Conservation (phyloP, 169 alveolate species). For the Eimeria praecox region DNA sequence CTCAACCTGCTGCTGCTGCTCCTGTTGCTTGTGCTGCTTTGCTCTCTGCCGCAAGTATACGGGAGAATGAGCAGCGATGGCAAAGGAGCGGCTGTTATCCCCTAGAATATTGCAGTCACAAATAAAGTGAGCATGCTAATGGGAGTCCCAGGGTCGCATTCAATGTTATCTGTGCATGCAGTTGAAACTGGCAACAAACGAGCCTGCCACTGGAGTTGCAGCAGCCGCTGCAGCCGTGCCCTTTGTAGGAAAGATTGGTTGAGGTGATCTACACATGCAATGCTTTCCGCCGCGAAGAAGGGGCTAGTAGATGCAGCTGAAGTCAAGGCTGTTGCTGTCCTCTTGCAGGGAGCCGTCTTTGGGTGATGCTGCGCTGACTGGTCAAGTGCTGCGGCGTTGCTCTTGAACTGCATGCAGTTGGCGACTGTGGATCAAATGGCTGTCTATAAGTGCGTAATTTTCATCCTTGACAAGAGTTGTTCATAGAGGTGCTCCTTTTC, state of each 20-base stretch:
- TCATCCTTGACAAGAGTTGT: not conserved
- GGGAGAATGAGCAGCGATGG: not conserved
- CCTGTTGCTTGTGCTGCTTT: not conserved
- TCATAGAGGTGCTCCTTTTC: not conserved
- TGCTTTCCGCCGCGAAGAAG: not conserved
- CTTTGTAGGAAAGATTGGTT: not conserved
- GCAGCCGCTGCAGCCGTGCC: not conserved
- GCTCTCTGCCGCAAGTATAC: not conserved
- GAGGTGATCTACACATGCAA: not conserved
- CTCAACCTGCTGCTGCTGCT: not conserved
- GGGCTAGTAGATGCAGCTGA: not conserved
- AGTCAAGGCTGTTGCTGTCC: not conserved
- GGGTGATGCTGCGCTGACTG: not conserved
- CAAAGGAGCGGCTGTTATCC: not conserved
- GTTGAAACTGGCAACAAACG: not conserved
- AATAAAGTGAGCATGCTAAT: not conserved
- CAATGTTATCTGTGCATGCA: not conserved
- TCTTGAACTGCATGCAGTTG: constrained; percentile 6
- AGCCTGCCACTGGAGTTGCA: not conserved
- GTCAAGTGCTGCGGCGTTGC: constrained; percentile 1
- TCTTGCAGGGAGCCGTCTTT: not conserved
- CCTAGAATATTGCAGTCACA: not conserved
- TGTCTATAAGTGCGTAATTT: not conserved
- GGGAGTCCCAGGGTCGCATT: not conserved
- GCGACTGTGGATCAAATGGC: not conserved